Evolutionary conservation across 148 eudicot genomes (phyloP), one percentile per base, ranked within the genome.

Genomic region (Rhododendron mucronatum): DNA sequence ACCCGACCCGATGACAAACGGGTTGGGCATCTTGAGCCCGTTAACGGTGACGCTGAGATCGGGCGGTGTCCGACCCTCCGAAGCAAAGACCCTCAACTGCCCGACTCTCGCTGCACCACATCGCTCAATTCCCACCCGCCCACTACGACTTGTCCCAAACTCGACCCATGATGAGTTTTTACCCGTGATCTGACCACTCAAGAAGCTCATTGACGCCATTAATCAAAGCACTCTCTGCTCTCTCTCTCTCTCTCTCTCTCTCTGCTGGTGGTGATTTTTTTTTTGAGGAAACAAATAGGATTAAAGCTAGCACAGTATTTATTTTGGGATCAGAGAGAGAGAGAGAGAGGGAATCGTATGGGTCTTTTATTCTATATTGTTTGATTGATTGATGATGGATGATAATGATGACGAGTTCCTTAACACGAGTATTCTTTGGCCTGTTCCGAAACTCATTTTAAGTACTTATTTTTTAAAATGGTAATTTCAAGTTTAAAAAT

Each of bases 1-100:
- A 53, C 99, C 99, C 91, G 99, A 97, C 89, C 98, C 99, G 90
- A 97, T 95, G 37, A 97, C 99, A 88, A 97, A 97, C 50, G 99
- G 99, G 92, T 97, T 97, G 3, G 98, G 98, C 99, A 97, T 94
- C 44, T 92, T 91, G 92, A 97, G 87, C 88, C 99, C 99, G 83
- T 97, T 95, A 0, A 95, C 98, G 15, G 91, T 94, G 1, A 97
- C 99, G 23, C 92, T 94, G 7, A 97, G 94, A 92, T 95, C 98
- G 26, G 98, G 99, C 78, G 90, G 95, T 21, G 82, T 18, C 13
- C 41, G 78, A 13, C 88, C 76, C 69, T 53, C 90, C 76, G 90
- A 84, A 47, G 92, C 93, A 12, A 79, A 41, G 1, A 93, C 90
- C 88, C 87, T 90, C 26, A 93, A 88, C 28, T 92, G 91, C 23